Percentiles rank a stretch among this genome's conserved stretches.
These are phyloP conservation scores for Eucalyptus cloeziana DNA, from an alignment of 345 rosid genomes.

Conservation along the genomic window DNA sequence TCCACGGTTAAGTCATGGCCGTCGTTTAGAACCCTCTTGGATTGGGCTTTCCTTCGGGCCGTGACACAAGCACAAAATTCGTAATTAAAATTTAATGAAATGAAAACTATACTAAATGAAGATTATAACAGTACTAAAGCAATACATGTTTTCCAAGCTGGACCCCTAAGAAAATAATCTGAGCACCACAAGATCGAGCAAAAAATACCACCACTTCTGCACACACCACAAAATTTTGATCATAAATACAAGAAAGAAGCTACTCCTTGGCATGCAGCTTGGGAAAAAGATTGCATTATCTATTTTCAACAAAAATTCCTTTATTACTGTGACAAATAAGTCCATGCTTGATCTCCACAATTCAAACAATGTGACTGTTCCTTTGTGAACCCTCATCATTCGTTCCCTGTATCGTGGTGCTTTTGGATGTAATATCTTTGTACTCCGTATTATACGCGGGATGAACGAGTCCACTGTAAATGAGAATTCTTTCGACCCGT, in stretches of 20 bases:
- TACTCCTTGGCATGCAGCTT: not conserved
- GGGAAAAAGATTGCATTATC: not conserved
- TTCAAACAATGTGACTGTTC: not conserved
- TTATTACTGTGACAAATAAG: not conserved
- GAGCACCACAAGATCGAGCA: not conserved
- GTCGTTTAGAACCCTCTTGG: too few relatives aligned
- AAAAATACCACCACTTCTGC: not conserved
- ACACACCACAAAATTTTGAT: not conserved
- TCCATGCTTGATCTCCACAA: not conserved
- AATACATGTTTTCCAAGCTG: not conserved
- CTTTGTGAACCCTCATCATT: not conserved
- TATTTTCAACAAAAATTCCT: not conserved
- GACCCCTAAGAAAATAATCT: not conserved
- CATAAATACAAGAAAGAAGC: not conserved
- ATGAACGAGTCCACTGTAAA: not conserved
- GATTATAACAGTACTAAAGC: too few relatives aligned
- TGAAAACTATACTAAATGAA: too few relatives aligned
- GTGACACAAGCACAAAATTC: too few relatives aligned
- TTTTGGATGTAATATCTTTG: not conserved
- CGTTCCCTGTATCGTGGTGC: not conserved
- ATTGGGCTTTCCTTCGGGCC: too few relatives aligned
- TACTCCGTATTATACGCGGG: not conserved
- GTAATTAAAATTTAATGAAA: too few relatives aligned
- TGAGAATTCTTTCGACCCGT: not conserved
- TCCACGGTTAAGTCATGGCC: rapidly evolving